Base-by-base conservation (phyloP, 495 filamentous ascomycete genomes). In the Xylaria venustula region DNA sequence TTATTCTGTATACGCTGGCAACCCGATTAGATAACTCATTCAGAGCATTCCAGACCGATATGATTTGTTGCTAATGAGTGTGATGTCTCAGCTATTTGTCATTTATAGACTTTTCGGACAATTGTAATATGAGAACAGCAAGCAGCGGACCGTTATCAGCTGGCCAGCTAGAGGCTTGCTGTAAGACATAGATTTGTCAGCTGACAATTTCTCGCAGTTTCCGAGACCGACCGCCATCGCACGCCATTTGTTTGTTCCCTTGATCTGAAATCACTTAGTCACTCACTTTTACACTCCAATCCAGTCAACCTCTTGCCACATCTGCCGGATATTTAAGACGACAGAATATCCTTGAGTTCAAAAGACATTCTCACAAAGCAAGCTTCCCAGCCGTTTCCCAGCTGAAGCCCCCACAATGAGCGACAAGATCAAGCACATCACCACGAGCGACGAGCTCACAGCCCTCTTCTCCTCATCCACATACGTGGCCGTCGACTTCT, bases 401-500 rank as follows among this genome's bases (percentile, higher is more conserved):
- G 3, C 3, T 12, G 8, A 26, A 37, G 22, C 19, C 0, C 9
- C 12, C 23, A 58, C 56, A 50, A 71, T 67, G 64, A 49, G 64
- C 64, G 64, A 64, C 20, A 49, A 28, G 25, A 17, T 75, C 19
- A 58, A 67, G 51, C 61, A 72, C 64, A 65, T 78, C 63, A 65
- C 59, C 54, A 66, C 73, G 4, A 61, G 63, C 48, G 40, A 42
- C 5, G 67, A 73, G 53, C 71, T 80, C 42, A 47, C 69, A 15
- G 34, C 64, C 8, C 72, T 79, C 54, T 65, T 73, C 61, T 19
- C 64, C 0, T 51, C 69, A 3, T 72, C 69, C 19, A 77, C 73
- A 19, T 78, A 78, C 73, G 72, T 78, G 32, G 68, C 72, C 37
- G 62, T 79, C 22, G 76, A 80, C 64, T 79, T 87, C 75, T 80